Conservation (phyloP, 164 flowering plant species). For the Tetrastigma voinierianum region DNA sequence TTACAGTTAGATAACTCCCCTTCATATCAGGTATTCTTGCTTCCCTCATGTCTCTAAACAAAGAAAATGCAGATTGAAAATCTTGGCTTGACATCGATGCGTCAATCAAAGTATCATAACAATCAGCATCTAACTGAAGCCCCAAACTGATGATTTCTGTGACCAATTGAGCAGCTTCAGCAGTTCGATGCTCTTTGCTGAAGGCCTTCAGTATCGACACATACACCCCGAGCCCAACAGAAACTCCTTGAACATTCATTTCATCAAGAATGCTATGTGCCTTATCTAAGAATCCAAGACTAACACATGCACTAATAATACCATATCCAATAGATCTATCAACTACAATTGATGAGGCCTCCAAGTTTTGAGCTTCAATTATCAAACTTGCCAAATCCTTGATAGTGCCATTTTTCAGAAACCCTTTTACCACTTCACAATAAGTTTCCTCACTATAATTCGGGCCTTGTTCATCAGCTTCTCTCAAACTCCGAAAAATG, state of each 20-base stretch:
- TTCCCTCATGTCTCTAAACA: constrained; percentile 93
- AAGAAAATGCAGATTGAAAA: constrained; percentile 86
- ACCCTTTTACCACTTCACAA: constrained; percentile 59
- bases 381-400: constrained; percentile 65
- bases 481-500: constrained; percentile 47
- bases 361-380: constrained; percentile 67
- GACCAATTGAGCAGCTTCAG: constrained; percentile 90
- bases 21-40: constrained; percentile 63
- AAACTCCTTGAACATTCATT: constrained; percentile 72
- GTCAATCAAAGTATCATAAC: constrained; percentile 76
- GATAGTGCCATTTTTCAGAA: constrained; percentile 45
- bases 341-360: constrained; percentile 34
- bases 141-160: constrained; percentile 64
- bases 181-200: constrained; percentile 74
- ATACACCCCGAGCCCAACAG: constrained; percentile 83
- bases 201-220: constrained; percentile 84
- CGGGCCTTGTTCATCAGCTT: constrained; percentile 27
- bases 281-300: constrained; percentile 69
- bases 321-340: constrained; percentile 76
- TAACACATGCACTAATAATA: constrained; percentile 71
- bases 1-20: constrained; percentile 85
- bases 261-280: constrained; percentile 82
- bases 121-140: constrained; percentile 58
- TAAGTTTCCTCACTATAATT: constrained; percentile 58
- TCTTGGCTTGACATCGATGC: constrained; percentile 90